These are phyloP conservation scores for Coemansia sp. DNA, from an alignment of 192 early-diverging fungal species.

Conservation along the genomic window DNA sequence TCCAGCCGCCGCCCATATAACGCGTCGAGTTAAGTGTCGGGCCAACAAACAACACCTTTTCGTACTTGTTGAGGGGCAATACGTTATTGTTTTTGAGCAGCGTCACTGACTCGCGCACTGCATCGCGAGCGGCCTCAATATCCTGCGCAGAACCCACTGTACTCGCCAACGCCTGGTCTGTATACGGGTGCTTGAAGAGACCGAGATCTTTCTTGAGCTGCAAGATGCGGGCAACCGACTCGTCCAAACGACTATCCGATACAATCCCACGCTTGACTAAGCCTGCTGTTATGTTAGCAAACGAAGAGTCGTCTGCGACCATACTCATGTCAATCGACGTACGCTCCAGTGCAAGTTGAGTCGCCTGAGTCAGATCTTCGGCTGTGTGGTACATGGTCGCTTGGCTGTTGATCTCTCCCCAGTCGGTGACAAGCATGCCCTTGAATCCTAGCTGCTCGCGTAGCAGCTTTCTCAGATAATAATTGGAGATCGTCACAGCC, in stretches of 20 bases:
- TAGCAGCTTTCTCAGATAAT: slow-evolving; percentile 58
- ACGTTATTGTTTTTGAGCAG: slow-evolving; percentile 60
- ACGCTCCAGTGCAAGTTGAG: slow-evolving; percentile 40
- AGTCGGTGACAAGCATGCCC: slow-evolving; percentile 68
- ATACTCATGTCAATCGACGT: slow-evolving; percentile 67
- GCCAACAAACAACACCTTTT: slow-evolving; percentile 61
- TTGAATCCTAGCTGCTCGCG: slow-evolving; percentile 60
- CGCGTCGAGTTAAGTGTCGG: slow-evolving; percentile 62
- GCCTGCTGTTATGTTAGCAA: slow-evolving; percentile 37
- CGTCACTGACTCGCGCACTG: slow-evolving; percentile 61
- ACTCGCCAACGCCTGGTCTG: slow-evolving; percentile 23
- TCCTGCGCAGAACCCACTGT: slow-evolving; percentile 59
- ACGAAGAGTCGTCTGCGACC: slow-evolving; percentile 63
- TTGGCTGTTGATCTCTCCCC: slow-evolving; percentile 62
- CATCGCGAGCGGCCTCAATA: slow-evolving; percentile 52
- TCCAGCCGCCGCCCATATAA: slow-evolving; percentile 64
- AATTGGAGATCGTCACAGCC: slow-evolving; percentile 59
- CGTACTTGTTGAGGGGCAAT: slow-evolving; percentile 52
- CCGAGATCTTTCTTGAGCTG: slow-evolving; percentile 72
- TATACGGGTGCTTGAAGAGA: slow-evolving; percentile 56
- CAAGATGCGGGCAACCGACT: slow-evolving; percentile 59
- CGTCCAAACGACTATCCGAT: slow-evolving; percentile 47
- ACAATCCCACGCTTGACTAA: slow-evolving; percentile 50
- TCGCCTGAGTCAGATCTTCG: slow-evolving; percentile 49
- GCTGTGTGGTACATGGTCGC: slow-evolving; percentile 55